Base-by-base conservation (phyloP, 2,329 filamentous ascomycete species). In the Cordyceps javanica region DNA sequence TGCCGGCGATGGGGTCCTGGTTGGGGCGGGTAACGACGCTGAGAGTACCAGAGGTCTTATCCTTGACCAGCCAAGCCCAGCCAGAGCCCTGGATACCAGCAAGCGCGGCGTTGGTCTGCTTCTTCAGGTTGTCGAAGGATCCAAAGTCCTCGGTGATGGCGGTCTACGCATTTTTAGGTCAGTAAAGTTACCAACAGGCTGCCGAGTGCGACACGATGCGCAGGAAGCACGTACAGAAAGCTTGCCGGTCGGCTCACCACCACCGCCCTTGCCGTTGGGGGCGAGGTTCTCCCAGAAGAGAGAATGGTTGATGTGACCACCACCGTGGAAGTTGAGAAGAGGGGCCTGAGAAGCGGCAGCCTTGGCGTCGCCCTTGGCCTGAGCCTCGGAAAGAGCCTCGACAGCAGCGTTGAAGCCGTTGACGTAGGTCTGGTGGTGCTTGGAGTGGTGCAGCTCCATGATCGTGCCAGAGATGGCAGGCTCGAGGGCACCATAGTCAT, bases 401-500 rank as follows among this genome's bases (percentile, higher is more conserved):
- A 85, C 77, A 59, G 90, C 87, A 60, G 86, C 81, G 79, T 96
- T 96, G 79, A 90, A 89, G 72, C 87, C 88, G 74, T 86, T 94
- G 66, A 96, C 90, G 73, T 96, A 96, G 68, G 91, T 92, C 75
- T 93, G 86, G 80, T 96, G 92, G 82, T 96, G 91, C 76, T 91
- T 93, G 77, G 83, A 87, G 83, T 96, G 89, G 81, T 96, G 92
- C 46, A 96, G 84, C 78, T 96, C 90, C 92, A 96, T 96, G 79
- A 96, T 96, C 77, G 94, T 85, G 72, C 89, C 88, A 50, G 88
- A 92, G 77, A 96, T 85, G 69, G 80, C 70, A 52, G 84, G 84
- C 78, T 99, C 94, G 67, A 99, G 91, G 54, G 92, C 94, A 71
- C 88, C 90, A 75, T 97, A 99, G 81, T 97, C 94, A 72, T 97